Evolutionary conservation across 1,139 yeast genomes (phyloP).

Genomic region (Saccharomyces hybrid): DNA sequence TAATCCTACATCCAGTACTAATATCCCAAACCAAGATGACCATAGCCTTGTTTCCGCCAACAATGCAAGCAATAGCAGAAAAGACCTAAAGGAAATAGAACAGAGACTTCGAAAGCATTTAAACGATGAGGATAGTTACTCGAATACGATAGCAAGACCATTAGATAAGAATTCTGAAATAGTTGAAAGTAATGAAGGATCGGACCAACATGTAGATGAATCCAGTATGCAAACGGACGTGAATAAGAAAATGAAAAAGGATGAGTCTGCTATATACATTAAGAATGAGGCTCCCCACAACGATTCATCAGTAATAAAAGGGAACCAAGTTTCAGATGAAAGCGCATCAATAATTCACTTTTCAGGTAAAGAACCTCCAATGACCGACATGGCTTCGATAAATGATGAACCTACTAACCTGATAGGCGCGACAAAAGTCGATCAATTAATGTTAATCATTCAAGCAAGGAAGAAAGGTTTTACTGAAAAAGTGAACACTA

Average conservation of each 20-base stretch:
- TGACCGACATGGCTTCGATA: conserved; percentile 6
- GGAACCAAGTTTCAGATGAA: neutral
- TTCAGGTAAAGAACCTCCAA: conserved; percentile 3
- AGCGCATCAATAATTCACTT: neutral
- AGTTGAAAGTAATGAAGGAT: neutral
- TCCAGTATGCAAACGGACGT: neutral
- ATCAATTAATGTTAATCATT: conserved; percentile 80
- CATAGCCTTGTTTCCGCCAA: conserved; percentile 8
- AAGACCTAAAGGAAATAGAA: conserved; percentile 4
- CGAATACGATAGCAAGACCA: conserved; percentile 2
- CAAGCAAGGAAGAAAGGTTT: conserved; percentile 79
- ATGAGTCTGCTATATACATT: neutral
- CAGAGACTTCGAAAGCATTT: conserved; percentile 7
- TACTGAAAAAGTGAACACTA: conserved; percentile 52
- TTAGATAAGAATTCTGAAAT: neutral
- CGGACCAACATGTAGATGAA: neutral
- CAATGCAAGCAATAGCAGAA: conserved; percentile 5
- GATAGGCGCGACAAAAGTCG: conserved; percentile 81
- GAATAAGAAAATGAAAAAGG: neutral
- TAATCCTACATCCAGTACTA: conserved; percentile 5
- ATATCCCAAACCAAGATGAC: conserved; percentile 2
- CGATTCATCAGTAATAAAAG: neutral
- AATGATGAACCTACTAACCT: conserved; percentile 53
- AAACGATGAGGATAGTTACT: conserved; percentile 2
- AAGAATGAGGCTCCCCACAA: neutral